Evolutionary conservation across 1,139 yeast species (phyloP).

Genomic region (Wickerhamomyces sp.): DNA sequence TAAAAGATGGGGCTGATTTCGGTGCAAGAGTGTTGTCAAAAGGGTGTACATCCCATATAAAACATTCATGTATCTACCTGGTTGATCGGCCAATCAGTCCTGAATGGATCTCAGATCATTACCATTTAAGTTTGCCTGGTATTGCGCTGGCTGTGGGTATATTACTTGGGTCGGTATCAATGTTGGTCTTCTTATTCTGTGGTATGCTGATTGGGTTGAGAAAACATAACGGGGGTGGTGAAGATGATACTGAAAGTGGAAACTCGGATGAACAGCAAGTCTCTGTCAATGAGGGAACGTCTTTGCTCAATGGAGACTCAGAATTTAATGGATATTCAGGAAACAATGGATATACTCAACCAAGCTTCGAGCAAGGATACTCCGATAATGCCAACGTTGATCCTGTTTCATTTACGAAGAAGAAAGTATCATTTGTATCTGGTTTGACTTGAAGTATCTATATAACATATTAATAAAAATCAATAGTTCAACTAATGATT

Average conservation of each 20-base stretch:
- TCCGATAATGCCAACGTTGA: constrained; percentile 9
- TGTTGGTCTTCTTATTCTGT: constrained; percentile 30
- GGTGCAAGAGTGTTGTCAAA: constrained; percentile 60
- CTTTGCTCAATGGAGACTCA: not conserved
- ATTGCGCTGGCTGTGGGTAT: constrained; percentile 65
- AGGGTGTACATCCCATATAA: constrained; percentile 55
- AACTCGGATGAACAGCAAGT: not conserved
- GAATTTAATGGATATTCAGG: not conserved
- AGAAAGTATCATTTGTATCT: not conserved
- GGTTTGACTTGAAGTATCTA: not conserved
- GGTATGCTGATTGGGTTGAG: constrained; percentile 30
- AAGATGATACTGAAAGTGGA: not conserved
- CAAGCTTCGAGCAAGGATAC: constrained; percentile 12
- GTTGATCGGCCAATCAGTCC: constrained; percentile 66
- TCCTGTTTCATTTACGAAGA: constrained; percentile 9
- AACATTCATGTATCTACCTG: constrained; percentile 56
- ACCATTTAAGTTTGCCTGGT: constrained; percentile 59
- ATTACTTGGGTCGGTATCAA: constrained; percentile 46
- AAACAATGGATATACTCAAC: not conserved
- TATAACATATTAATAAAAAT: not conserved
- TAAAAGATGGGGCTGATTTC: constrained; percentile 47
- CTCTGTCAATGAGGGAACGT: not conserved
- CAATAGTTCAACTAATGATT: not conserved
- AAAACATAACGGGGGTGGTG: constrained; percentile 3
- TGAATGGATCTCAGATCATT: constrained; percentile 53